These are phyloP conservation scores for Bimuria novae-zelandiae DNA, from an alignment of 2,329 filamentous ascomycete genomes.

Conservation along the genomic window DNA sequence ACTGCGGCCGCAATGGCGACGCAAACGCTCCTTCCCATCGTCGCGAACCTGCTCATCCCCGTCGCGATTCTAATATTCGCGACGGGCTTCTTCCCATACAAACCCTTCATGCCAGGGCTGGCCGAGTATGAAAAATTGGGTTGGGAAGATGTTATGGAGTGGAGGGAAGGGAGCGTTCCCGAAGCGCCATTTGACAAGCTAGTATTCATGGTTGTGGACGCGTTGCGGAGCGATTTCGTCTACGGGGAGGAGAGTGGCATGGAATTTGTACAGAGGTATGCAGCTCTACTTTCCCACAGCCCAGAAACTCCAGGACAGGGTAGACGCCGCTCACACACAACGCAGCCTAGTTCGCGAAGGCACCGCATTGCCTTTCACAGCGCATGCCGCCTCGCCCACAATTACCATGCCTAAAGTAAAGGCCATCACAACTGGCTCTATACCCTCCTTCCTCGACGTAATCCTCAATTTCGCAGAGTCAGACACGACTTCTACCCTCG, in stretches of 20 bases:
- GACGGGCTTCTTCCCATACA: slow-evolving; percentile 95
- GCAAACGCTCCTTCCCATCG: slow-evolving; percentile 53
- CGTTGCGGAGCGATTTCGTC: slow-evolving; percentile 87
- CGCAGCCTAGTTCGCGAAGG: slow-evolving; percentile 80
- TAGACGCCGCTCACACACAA: slow-evolving; percentile 4
- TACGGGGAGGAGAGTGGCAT: slow-evolving; percentile 82
- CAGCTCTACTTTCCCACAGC: not conserved
- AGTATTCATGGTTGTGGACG: slow-evolving; percentile 98
- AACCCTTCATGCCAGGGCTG: slow-evolving; percentile 85
- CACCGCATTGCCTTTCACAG: slow-evolving; percentile 87
- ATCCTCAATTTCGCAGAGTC: slow-evolving; percentile 96
- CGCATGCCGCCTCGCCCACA: slow-evolving; percentile 92
- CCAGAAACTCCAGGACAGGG: not conserved
- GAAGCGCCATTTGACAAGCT: slow-evolving; percentile 81
- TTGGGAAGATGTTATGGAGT: slow-evolving; percentile 46
- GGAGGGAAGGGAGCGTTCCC: slow-evolving; percentile 52
- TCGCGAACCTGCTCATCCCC: slow-evolving; percentile 79
- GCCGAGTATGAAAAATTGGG: slow-evolving; percentile 67
- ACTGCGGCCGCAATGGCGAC: slow-evolving; percentile 25
- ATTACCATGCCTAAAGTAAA: slow-evolving; percentile 99
- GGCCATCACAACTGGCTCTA: slow-evolving; percentile 94
- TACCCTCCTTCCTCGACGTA: slow-evolving; percentile 96
- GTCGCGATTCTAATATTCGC: slow-evolving; percentile 73
- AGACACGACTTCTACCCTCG: slow-evolving; percentile 85
- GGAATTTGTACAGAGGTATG: slow-evolving; percentile 81